Evolutionary conservation across 495 filamentous ascomycete genomes (phyloP).

Genomic region (Podospora anserina): DNA sequence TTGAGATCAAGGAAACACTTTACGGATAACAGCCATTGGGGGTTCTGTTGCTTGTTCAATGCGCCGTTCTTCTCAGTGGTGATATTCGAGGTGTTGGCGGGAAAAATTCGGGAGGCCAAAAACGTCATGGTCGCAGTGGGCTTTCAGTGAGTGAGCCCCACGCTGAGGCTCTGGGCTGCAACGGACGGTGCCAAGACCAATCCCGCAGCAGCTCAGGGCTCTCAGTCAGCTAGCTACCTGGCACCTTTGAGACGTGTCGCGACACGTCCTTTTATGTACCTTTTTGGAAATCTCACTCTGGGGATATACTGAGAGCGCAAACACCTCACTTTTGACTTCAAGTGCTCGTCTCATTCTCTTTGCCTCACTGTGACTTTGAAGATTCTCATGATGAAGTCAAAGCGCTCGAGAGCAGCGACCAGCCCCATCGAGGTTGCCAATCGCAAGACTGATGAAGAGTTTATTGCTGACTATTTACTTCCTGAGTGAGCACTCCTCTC

Average conservation of each 20-base stretch:
- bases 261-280: not conserved
- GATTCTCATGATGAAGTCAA: constrained; percentile 23
- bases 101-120: not conserved
- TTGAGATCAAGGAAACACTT: not conserved
- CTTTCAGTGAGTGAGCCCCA: not conserved
- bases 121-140: not conserved
- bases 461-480: constrained; percentile 44
- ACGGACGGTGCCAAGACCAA: not conserved
- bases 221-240: not conserved
- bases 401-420: constrained; percentile 34
- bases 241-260: not conserved
- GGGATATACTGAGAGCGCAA: not conserved
- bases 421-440: constrained; percentile 45
- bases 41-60: not conserved
- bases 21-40: not conserved
- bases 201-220: not conserved
- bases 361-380: not conserved
- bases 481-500: constrained; percentile 31
- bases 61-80: not conserved
- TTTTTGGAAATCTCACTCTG: not conserved
- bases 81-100: not conserved
- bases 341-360: not conserved
- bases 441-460: constrained; percentile 42
- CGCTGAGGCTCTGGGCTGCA: not conserved
- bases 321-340: not conserved